Conservation (phyloP, 805 yeast species). For the Saccharomyces mikatae region DNA sequence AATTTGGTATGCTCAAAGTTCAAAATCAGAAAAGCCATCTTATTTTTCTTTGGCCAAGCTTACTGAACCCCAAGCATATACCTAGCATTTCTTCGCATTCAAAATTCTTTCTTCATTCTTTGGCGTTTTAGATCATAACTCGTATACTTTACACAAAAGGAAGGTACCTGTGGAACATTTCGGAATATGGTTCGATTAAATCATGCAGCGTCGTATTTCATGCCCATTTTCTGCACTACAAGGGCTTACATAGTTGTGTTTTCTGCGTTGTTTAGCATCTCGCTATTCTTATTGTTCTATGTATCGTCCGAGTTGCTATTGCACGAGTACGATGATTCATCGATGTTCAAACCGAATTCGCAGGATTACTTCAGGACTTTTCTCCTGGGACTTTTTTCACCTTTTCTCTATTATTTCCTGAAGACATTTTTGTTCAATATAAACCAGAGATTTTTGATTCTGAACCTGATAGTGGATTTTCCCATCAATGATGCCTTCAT, state of each 20-base stretch:
- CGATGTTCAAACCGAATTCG: conserved; percentile 30
- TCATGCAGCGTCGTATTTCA: conserved; percentile 27
- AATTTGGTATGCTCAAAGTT: background rate
- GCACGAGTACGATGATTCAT: conserved; percentile 20
- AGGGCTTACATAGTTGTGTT: conserved; percentile 18
- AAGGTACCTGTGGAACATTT: background rate
- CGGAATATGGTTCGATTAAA: conserved; percentile 22
- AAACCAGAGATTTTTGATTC: conserved; percentile 23
- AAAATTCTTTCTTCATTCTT: background rate
- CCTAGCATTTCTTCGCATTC: background rate
- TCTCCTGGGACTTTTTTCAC: conserved; percentile 31
- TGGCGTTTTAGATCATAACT: background rate
- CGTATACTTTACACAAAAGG: conserved; percentile 1
- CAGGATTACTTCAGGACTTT: conserved; percentile 35
- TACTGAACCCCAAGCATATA: background rate
- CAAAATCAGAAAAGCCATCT: background rate
- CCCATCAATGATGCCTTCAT: conserved; percentile 32
- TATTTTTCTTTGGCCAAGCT: background rate
- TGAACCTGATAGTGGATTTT: conserved; percentile 26
- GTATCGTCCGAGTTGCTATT: conserved; percentile 17
- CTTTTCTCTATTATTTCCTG: conserved; percentile 29
- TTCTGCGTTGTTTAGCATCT: conserved; percentile 6
- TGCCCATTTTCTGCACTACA: conserved; percentile 30
- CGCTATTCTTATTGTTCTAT: conserved; percentile 15
- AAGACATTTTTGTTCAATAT: conserved; percentile 24